Percentiles rank a stretch among this genome's conserved stretches.
phyloP scores from a whole-genome alignment of 129 eudicot genomes.

The Saussurea involucrata region DNA sequence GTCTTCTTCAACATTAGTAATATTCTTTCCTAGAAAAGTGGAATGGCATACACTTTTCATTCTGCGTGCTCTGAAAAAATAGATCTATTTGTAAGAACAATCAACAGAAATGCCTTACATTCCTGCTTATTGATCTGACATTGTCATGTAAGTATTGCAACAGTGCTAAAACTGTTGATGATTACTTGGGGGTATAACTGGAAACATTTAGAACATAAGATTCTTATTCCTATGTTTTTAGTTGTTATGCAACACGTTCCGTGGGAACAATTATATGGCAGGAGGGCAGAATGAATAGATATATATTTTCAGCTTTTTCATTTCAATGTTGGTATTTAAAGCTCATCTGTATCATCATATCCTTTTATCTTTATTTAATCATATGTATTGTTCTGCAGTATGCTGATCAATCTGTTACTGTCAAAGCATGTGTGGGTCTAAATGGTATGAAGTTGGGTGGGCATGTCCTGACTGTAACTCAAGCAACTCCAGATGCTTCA shows the following conservation, averaged over 20 bases:
- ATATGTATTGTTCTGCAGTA: conserved; percentile 45
- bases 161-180: background rate
- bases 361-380: conserved; percentile 1
- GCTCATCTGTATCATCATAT: background rate
- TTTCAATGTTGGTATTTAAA: background rate
- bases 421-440: conserved; percentile 90
- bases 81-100: background rate
- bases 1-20: background rate
- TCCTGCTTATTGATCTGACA: background rate
- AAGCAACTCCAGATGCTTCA: conserved; percentile 59
- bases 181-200: background rate
- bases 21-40: background rate
- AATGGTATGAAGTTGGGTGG: conserved; percentile 95
- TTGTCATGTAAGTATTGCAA: background rate
- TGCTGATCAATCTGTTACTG: conserved; percentile 74
- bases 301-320: background rate
- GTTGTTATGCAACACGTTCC: background rate
- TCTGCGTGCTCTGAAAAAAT: background rate
- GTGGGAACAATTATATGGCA: background rate
- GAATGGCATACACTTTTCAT: background rate
- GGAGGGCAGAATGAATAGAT: background rate
- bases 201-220: background rate
- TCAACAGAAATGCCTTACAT: background rate
- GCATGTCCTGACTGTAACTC: conserved; percentile 71
- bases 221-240: background rate